Evolutionary conservation across 257 asterid species (phyloP), one percentile per base, ranked within the genome.

Genomic region (Petunia secreta): DNA sequence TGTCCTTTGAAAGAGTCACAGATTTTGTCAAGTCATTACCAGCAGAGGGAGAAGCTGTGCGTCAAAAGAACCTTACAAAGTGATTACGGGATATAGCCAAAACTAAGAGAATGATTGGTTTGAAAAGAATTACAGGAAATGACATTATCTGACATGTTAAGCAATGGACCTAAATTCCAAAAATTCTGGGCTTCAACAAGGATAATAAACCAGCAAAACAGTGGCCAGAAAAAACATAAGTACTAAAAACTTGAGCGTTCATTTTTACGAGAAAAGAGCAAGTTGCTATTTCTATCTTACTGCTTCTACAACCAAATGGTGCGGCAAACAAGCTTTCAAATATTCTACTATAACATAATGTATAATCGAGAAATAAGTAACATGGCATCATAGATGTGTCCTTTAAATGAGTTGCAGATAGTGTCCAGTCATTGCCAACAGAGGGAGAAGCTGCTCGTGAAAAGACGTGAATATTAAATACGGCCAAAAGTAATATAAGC

Each of bases 331-430:
- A 79, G 80, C 74, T 77, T 78, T 82, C 74, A 85, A 82, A 85
- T 80, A 84, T 77, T 78, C 46, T 81, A 74, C 93, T 86, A 89
- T 84, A 84, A 6, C 55, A 80, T 52, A 71, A 62, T 58, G 62
- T 9, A 73, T 7, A 36, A 34, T 65, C 78, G 1, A 73, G 7
- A 60, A 48, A 14, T 41, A 73, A 50, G 78, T 73, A 34, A 50
- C 62, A 73, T 34, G 50, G 48, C 48, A 4, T 73, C 62, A 25
- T 34, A 59, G 64, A 58, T 58, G 63, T n/a, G 64, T 59, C 64
- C 39, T 16, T 59, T 59, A 59, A 59, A 59, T 37, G 64, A 59
- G 64, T 16, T 6, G 7, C 39, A 59, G 39, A 16, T 16, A 5
- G 38, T 16, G 64, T 2, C 64, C n/a, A 59, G 10, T n/a, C 58